Base-by-base conservation (phyloP, 2,329 filamentous ascomycete genomes). In the Amauroascus verrucosus region DNA sequence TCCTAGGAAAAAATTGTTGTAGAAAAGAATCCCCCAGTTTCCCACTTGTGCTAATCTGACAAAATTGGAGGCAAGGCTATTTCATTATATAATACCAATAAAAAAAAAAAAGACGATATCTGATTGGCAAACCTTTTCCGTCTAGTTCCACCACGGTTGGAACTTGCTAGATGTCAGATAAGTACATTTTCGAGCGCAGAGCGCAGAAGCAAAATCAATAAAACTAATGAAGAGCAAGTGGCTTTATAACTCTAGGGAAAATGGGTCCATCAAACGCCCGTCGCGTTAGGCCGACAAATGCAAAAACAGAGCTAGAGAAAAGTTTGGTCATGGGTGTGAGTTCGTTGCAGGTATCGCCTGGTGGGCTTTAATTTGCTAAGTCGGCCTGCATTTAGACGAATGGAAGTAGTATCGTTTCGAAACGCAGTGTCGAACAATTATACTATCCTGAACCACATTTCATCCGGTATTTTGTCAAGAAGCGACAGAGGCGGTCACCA, bases 371-470 rank as follows among this genome's bases (percentile, higher is more conserved):
- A 30, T 33, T 14, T 54, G 28, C 51, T 54, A 26, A 40, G 38
- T n/a, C n/a, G 14, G 18, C 30, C 14, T 22, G 16, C 6, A 4
- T n/a, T 18, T 62, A 86, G 80, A 96, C 89, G 54, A 95, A 95
- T 67, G 90, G 83, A 65, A 91, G 86, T 69, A 94, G 87, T 64
- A 95, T 95, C 60, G 84, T 90, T 14, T 95, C 89, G 13, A 96
- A 96, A 67, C 77, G 89, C 60, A 93, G 88, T 62, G 90, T 96
- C n/a, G 89, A 95, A 65, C 84, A 84, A 61, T 74, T 95, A 13
- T 96, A 96, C 68, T 84, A 86, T 64, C 77, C 84, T 33, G 82
- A 94, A 63, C 80, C 85, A 26, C 86, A 94, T 66, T 95, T 87
- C 72, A 91, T 93, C 61, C 84, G 86, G 45, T 84, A 88, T 64